phyloP scores from a whole-genome alignment of 2,329 filamentous ascomycete genomes.

The Fusarium sp. region DNA sequence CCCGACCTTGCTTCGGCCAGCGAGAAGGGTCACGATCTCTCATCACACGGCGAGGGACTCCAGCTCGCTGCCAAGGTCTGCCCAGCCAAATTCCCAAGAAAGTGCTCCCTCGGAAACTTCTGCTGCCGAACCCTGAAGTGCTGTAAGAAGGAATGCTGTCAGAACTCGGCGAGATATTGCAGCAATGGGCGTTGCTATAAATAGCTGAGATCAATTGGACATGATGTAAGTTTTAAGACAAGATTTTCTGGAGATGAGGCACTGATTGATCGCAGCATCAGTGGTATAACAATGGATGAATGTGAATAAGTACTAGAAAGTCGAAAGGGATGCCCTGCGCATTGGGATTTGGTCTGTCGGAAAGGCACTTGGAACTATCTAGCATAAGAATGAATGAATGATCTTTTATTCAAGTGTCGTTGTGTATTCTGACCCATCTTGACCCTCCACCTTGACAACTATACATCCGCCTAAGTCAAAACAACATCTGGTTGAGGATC shows the following conservation, averaged over 20 bases:
- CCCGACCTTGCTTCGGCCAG: constrained; percentile 11
- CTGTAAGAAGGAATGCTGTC: constrained; percentile 24
- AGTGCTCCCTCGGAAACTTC: constrained; percentile 15
- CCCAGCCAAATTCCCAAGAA: constrained; percentile 23
- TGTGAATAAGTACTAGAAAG: neutral
- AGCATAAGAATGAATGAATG: neutral
- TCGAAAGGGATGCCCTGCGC: accelerated
- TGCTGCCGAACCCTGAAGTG: constrained; percentile 27
- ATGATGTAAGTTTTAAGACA: neutral
- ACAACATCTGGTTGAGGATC: neutral
- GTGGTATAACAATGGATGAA: too few relatives aligned
- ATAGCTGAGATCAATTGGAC: neutral
- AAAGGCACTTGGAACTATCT: accelerated
- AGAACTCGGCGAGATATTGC: constrained; percentile 21
- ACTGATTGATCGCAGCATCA: neutral
- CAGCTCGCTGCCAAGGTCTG: constrained; percentile 7
- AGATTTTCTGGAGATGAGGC: accelerated
- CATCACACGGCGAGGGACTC: neutral
- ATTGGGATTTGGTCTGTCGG: neutral
- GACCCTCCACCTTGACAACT: accelerated
- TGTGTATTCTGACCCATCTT: accelerated
- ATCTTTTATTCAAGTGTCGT: neutral
- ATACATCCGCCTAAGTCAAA: neutral
- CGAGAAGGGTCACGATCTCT: constrained; percentile 8
- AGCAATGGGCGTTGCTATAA: constrained; percentile 21